phyloP scores from a whole-genome alignment of 768 basidiomycete species.

The Zangia roseola region DNA sequence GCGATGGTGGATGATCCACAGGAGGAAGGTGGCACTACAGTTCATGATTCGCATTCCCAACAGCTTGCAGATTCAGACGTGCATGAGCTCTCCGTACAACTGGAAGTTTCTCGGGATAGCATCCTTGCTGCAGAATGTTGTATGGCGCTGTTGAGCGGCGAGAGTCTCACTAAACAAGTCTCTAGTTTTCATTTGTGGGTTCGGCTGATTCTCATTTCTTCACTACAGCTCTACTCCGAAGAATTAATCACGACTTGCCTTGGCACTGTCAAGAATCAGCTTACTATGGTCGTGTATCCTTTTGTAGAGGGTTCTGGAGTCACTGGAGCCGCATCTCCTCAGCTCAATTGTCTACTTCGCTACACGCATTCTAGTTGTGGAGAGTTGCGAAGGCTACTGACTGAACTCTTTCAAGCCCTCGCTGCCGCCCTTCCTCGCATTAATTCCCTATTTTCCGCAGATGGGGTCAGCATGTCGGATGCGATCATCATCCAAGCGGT shows the following conservation, averaged over 20 bases:
- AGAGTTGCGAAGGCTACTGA: conserved; percentile 47
- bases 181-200: conserved; percentile 15
- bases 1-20: conserved; percentile 8
- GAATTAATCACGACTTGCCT: conserved; percentile 86
- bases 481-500: conserved; percentile 88
- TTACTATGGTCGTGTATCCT: conserved; percentile 79
- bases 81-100: conserved; percentile 45
- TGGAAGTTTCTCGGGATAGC: conserved; percentile 70
- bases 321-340: conserved; percentile 40
- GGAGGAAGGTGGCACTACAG: not conserved
- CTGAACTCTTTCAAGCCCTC: conserved; percentile 72
- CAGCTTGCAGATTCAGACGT: conserved; percentile 47
- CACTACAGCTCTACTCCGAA: conserved; percentile 80
- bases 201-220: conserved; percentile 1
- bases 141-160: conserved; percentile 73
- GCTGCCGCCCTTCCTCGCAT: conserved; percentile 73
- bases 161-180: conserved; percentile 85
- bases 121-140: conserved; percentile 83
- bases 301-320: conserved; percentile 71
- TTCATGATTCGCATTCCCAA: conserved; percentile 13
- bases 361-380: conserved; percentile 35
- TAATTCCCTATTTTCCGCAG: conserved; percentile 68
- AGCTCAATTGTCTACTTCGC: conserved; percentile 53
- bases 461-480: conserved; percentile 76
- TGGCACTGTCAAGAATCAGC: conserved; percentile 71